Conservation (phyloP, 1,284 basidiomycete genomes). For the Mycocalia duriaeana region DNA sequence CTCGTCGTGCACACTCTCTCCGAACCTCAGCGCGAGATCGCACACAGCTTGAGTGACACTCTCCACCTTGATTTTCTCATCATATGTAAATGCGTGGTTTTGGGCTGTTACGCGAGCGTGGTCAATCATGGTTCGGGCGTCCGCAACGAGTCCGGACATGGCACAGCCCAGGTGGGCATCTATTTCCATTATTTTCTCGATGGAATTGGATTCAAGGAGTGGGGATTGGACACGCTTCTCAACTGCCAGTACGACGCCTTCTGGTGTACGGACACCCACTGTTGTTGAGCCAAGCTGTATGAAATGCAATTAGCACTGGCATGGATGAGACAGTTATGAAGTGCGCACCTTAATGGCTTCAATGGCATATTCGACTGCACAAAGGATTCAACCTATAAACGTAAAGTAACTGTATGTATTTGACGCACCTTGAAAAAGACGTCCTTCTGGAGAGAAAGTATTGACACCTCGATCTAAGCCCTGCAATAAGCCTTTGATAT, state of each 20-base stretch:
- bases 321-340: background rate
- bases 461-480: background rate
- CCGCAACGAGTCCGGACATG: conserved; percentile 97
- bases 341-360: conserved; percentile 87
- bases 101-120: conserved; percentile 96
- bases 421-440: background rate
- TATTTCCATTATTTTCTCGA: conserved; percentile 99
- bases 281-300: conserved; percentile 95
- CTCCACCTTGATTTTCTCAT: conserved; percentile 96
- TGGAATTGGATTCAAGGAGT: conserved; percentile 90
- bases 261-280: conserved; percentile 83
- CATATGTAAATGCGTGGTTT: conserved; percentile 96
- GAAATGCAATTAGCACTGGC: conserved; percentile 1
- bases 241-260: conserved; percentile 91
- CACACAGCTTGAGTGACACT: conserved; percentile 97
- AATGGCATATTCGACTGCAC: conserved; percentile 96
- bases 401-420: too few relatives aligned
- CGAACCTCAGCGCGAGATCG: conserved; percentile 95
- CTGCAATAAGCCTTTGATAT: too few relatives aligned
- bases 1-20: conserved; percentile 98
- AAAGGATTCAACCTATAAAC: too few relatives aligned
- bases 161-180: conserved; percentile 95
- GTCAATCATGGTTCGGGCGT: conserved; percentile 99
- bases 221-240: conserved; percentile 99
- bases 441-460: background rate